Evolutionary conservation across 495 filamentous ascomycete species (phyloP), one percentile per base, ranked within the genome.

Genomic region (Talaromyces adpressus): DNA sequence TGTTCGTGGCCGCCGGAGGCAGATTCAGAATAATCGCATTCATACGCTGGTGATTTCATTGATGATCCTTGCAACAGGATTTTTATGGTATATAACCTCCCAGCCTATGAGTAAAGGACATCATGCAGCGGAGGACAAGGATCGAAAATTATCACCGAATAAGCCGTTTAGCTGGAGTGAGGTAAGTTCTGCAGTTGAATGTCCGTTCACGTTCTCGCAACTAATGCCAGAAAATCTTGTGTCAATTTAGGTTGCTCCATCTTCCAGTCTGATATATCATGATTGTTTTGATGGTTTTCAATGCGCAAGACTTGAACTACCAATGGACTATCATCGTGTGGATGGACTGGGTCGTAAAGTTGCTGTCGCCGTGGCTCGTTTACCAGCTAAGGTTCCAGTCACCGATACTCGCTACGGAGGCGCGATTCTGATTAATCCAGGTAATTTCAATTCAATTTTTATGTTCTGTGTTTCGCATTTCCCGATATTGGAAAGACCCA

Each of bases 261-360:
- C 75, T 0, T 49, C 64, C 11, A 62, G 61, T 1, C 64, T 80
- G 23, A 60, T 74, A 27, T 80, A 79, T 63, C 64, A 73, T 57
- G 65, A 74, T n/a, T 79, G 78, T 62, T 75, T 72, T 27, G 71
- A 71, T 66, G 77, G 70, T 9, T 75, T 82, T 63, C 75, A 77
- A 66, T 87, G 85, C 62, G 83, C 85, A 47, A 77, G 81, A 20
- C 71, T 88, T 6, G 77, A 81, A 36, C 79, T 87, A 7, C 84
- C 84, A 4, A 82, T 87, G 79, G 81, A 85, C 68, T 84, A 84
- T 64, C 71, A 79, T 51, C 69, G 75, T 6, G 68, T 70, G 0
- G 72, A 79, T 59, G 72, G 70, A 0, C 59, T 70, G 41, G 70
- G 74, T 20, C 70, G 75, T 23, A 73, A 69, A 34, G 74, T 82